Base-by-base conservation (phyloP, 2,329 filamentous ascomycete species). In the Fusarium sulawesiense region DNA sequence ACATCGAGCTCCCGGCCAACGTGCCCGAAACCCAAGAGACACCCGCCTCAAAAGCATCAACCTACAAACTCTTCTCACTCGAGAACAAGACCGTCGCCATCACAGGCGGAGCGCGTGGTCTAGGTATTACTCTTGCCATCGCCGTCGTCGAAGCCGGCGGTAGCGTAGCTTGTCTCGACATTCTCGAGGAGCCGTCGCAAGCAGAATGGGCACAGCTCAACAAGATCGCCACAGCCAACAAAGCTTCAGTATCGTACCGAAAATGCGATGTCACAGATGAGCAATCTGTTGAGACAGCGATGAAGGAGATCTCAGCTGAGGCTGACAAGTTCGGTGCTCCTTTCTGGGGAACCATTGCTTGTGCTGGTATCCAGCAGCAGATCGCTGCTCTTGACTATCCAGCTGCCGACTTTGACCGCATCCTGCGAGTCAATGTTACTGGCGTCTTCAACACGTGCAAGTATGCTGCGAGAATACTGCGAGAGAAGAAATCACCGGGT, bases 371-470 rank as follows among this genome's bases (percentile, higher is more conserved):
- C 41, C 82, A 85, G 66, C 82, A 84, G 64, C 81, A 82, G 71
- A 76, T 81, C 2, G 79, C 82, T 2, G 84, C 84, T 2, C 66
- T 85, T 40, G 83, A 85, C 12, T 86, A 85, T 56, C 79, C 81
- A 6, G 76, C 80, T 27, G 76, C 89, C 77, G 87, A 88, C 76
- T 92, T 90, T 84, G 85, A 89, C 74, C 87, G 91, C 78, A 89
- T 93, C 73, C 82, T 93, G 75, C 83, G 89, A 75, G 89, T 91
- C 70, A 92, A 93, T 77, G 81, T 93, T 71, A 91, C 85, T 50
- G 91, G 91, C n/a, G 88, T 86, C 27, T 90, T 89, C 79, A 84
- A 90, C 78, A 92, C 90, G 74, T 90, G 90, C 63, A 90, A 92
- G 80, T 89, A 90, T 60, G 87, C 90, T 27, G 91, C 90, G 54